These are phyloP conservation scores for Emmonsiellopsis sp. DNA, from an alignment of 2,329 filamentous ascomycete species.

Conservation along the genomic window DNA sequence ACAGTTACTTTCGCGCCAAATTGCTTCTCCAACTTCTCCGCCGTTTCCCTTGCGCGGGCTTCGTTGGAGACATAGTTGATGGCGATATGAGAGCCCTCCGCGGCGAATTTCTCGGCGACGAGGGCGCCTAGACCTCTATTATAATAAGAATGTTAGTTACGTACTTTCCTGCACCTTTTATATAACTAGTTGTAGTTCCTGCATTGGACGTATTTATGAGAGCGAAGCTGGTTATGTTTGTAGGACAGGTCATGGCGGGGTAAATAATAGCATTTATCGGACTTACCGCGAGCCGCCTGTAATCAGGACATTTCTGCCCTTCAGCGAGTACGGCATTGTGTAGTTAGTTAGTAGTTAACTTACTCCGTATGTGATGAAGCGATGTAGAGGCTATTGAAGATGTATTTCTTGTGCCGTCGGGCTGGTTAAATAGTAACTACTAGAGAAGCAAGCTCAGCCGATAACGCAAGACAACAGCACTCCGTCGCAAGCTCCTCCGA, in stretches of 20 bases:
- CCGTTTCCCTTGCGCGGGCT: slow-evolving; percentile 50
- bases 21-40: slow-evolving; percentile 44
- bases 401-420: too few species aligned
- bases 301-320: slow-evolving; percentile 52
- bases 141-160: slow-evolving; percentile 9
- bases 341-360: neutral
- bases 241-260: slow-evolving; percentile 1
- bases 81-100: slow-evolving; percentile 57
- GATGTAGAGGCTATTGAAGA: too few species aligned
- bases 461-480: too few species aligned
- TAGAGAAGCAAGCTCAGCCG: too few species aligned
- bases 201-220: neutral
- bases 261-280: slow-evolving; percentile 1
- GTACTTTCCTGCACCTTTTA: neutral
- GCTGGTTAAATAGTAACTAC: too few species aligned
- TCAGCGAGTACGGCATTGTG: slow-evolving; percentile 54
- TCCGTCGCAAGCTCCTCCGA: too few species aligned
- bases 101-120: slow-evolving; percentile 57
- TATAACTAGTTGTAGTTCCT: neutral
- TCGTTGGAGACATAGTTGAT: slow-evolving; percentile 63
- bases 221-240: neutral
- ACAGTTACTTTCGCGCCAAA: slow-evolving; percentile 44
- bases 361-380: too few species aligned
- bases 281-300: slow-evolving; percentile 54
- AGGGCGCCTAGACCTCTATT: slow-evolving; percentile 62